Base-by-base conservation (phyloP, 495 filamentous ascomycete species). In the Darksidea phi region DNA sequence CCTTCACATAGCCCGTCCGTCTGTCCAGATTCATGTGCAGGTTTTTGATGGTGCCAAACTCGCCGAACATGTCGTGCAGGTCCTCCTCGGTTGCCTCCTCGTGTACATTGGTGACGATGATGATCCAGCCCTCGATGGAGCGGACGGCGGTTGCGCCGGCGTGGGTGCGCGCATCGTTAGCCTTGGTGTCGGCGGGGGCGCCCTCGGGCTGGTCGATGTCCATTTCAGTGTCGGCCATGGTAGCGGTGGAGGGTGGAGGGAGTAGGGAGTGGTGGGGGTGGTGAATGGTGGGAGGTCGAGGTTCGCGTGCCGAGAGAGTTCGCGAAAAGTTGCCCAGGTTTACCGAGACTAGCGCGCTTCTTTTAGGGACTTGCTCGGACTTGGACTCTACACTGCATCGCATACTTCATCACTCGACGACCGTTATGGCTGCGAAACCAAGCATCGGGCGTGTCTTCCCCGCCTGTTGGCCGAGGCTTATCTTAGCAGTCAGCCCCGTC, bases 61-160 rank as follows among this genome's bases (percentile, higher is more conserved):
- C 95, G 51, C 88, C 90, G 75, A 99, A 99, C 67, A 89, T 80
- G 71, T 99, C 95, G 54, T 88, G 91, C 26, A 99, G 75, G 62
- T 96, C 91, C 75, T 99, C 95, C 77, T 99, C 95, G 68, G 86
- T 90, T 17, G 95, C 90, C 76, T 99, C 95, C 72, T 97, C 95
- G 74, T 99, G 94, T 41, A 97, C 90, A 73, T 97, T 97, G 18
- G 92, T 96, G 60, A 87, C 91, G 58, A 97, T 87, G 64, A 99
- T 81, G 75, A 99, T 97, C 95, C 95, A 99, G 65, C 95, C 95
- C 74, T 99, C 95, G 72, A 99, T 97, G 62, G 90, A 95, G 73
- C 95, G 90, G 52, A 99, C 95, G 13, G 93, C 95, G 6, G 89
- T 90, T 25, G 93, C 90, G 61, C 88, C 88, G 53, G 84, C 78